Evolutionary conservation across 2,329 filamentous ascomycete genomes (phyloP).

Genomic region (Fusarium chaquense): DNA sequence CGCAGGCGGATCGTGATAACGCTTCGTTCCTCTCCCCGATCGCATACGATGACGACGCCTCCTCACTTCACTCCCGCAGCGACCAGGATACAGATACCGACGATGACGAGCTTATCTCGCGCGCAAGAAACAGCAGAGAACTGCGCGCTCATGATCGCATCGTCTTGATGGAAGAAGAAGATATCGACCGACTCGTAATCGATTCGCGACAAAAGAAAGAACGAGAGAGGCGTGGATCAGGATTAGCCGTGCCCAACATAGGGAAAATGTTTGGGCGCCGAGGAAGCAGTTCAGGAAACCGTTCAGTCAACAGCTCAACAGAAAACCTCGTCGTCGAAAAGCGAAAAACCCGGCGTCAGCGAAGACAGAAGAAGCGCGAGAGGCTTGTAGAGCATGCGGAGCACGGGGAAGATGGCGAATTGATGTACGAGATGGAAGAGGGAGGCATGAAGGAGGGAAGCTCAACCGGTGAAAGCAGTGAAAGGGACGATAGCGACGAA

Average conservation of each 20-base stretch:
- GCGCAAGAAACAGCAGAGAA: constrained; percentile 76
- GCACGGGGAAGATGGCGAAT: constrained; percentile 75
- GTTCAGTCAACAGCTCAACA: constrained; percentile 58
- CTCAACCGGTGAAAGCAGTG: constrained; percentile 70
- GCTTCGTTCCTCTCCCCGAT: constrained; percentile 70
- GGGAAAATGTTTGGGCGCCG: constrained; percentile 59
- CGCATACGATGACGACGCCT: constrained; percentile 76
- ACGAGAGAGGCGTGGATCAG: constrained; percentile 62
- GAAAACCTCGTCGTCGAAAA: constrained; percentile 65
- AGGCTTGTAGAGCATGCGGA: constrained; percentile 65
- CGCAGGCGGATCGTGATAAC: constrained; percentile 48
- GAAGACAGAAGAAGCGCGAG: constrained; percentile 66
- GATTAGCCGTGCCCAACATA: constrained; percentile 64
- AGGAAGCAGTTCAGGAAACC: constrained; percentile 52
- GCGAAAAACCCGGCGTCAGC: constrained; percentile 61
- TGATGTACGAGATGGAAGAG: constrained; percentile 94
- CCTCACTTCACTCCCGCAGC: constrained; percentile 73
- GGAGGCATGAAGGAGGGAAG: constrained; percentile 77
- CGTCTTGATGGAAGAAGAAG: constrained; percentile 81
- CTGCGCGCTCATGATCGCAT: constrained; percentile 76
- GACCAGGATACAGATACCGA: constrained; percentile 83
- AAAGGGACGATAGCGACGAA: constrained; percentile 70
- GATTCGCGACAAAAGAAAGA: constrained; percentile 64
- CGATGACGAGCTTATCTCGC: constrained; percentile 75
- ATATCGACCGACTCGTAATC: constrained; percentile 71